Conservation (phyloP, 192 early-diverging fungal genomes). For the Backusella mclennaniae region DNA sequence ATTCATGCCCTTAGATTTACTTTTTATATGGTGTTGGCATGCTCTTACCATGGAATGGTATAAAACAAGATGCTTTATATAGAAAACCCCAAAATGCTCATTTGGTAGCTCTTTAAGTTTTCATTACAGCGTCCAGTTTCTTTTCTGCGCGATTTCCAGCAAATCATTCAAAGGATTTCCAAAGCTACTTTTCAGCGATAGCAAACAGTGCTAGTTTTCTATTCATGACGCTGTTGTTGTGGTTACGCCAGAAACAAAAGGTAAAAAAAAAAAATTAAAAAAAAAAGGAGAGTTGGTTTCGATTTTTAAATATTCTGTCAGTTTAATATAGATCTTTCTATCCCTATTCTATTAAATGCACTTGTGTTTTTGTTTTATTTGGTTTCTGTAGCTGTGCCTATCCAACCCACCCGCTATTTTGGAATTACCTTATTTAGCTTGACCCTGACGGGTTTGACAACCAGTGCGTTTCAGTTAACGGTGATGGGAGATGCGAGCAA, state of each 20-base stretch:
- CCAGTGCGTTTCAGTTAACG: constrained; percentile 61
- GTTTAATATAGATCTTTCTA: neutral
- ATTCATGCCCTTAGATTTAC: constrained; percentile 42
- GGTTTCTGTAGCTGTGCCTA: constrained; percentile 43
- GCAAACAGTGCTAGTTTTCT: constrained; percentile 63
- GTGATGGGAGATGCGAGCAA: constrained; percentile 67
- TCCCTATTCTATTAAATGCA: constrained; percentile 54
- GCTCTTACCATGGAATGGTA: constrained; percentile 78
- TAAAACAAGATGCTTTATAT: neutral
- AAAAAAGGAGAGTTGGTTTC: neutral
- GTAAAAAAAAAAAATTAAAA: neutral
- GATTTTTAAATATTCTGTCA: neutral
- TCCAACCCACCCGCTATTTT: constrained; percentile 58
- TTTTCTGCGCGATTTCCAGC: constrained; percentile 62
- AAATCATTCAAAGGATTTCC: constrained; percentile 59
- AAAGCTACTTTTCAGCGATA: constrained; percentile 70
- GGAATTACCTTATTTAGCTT: constrained; percentile 56
- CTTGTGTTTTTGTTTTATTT: constrained; percentile 49
- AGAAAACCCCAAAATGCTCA: neutral
- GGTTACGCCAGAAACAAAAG: constrained; percentile 45
- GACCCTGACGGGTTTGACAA: constrained; percentile 55
- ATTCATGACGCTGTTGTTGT: constrained; percentile 48
- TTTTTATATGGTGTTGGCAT: constrained; percentile 71
- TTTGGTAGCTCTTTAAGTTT: constrained; percentile 37
- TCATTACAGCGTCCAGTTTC: constrained; percentile 76